These are phyloP conservation scores for Datura wrightii DNA, from an alignment of 257 asterid genomes.

Conservation along the genomic window DNA sequence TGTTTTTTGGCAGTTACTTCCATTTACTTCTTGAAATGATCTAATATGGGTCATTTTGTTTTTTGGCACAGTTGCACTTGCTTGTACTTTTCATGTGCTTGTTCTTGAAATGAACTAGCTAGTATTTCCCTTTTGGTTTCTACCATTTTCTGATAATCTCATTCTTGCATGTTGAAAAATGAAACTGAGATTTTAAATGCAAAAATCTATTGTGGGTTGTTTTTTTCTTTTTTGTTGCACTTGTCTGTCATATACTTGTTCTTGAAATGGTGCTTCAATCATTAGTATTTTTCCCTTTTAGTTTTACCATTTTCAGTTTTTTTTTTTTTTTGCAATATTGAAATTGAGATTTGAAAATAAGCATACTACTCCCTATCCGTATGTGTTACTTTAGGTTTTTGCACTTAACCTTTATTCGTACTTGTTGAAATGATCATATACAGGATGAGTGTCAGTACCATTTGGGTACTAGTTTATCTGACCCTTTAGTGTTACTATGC, in stretches of 20 bases:
- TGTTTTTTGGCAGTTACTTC: neutral
- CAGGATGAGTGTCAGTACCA: neutral
- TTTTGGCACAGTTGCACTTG: neutral
- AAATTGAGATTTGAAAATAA: too few relatives aligned
- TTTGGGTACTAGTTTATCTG: neutral
- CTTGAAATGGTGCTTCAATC: neutral
- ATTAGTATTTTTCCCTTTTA: neutral
- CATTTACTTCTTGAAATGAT: neutral
- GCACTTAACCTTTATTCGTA: neutral
- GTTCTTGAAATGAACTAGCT: neutral
- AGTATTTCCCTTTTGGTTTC: neutral
- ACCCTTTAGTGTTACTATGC: neutral
- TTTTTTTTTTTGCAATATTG: neutral
- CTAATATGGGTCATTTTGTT: neutral
- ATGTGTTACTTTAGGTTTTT: neutral
- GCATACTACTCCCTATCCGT: neutral
- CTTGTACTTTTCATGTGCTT: neutral
- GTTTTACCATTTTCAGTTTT: neutral
- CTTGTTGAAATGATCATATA: neutral
- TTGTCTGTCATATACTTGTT: neutral
- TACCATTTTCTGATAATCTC: neutral
- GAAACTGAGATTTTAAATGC: neutral
- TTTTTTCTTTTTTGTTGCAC: neutral
- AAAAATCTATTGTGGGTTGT: neutral
- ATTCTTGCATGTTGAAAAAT: neutral